Conservation (phyloP, 768 basidiomycete genomes). For the Paxillus ammoniavirescens region DNA sequence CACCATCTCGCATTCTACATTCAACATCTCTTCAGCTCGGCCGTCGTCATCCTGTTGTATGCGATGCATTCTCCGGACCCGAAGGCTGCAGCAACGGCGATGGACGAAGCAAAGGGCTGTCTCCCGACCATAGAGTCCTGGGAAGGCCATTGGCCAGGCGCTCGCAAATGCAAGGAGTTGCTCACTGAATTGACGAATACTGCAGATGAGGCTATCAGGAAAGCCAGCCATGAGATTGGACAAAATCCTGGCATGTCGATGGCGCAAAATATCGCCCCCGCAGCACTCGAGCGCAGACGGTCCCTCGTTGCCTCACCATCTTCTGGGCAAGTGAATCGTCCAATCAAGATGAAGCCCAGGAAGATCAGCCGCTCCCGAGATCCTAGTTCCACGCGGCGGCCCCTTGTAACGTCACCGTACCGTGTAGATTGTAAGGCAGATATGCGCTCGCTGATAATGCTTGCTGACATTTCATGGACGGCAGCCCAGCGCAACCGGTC, state of each 20-base stretch:
- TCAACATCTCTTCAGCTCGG: conserved; percentile 86
- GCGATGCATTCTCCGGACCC: conserved; percentile 80
- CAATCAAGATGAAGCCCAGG: conserved; percentile 49
- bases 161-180: conserved; percentile 82
- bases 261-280: conserved; percentile 26
- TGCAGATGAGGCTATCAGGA: conserved; percentile 63
- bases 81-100: conserved; percentile 62
- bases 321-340: conserved; percentile 43
- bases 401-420: conserved; percentile 62
- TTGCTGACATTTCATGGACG: conserved; percentile 16
- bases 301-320: conserved; percentile 46
- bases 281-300: conserved; percentile 50
- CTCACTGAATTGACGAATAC: conserved; percentile 68
- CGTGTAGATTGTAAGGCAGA: conserved; percentile 58
- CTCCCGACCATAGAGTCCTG: conserved; percentile 70
- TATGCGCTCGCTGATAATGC: background rate
- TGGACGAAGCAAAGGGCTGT: conserved; percentile 80
- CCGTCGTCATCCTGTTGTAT: conserved; percentile 80
- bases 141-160: conserved; percentile 88
- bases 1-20: conserved; percentile 89
- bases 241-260: conserved; percentile 24
- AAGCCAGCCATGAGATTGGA: conserved; percentile 18
- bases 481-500: conserved; percentile 70
- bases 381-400: conserved; percentile 49
- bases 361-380: conserved; percentile 62